phyloP scores from a whole-genome alignment of 441 rosid species.

The Euphorbia schlechtendalii region DNA sequence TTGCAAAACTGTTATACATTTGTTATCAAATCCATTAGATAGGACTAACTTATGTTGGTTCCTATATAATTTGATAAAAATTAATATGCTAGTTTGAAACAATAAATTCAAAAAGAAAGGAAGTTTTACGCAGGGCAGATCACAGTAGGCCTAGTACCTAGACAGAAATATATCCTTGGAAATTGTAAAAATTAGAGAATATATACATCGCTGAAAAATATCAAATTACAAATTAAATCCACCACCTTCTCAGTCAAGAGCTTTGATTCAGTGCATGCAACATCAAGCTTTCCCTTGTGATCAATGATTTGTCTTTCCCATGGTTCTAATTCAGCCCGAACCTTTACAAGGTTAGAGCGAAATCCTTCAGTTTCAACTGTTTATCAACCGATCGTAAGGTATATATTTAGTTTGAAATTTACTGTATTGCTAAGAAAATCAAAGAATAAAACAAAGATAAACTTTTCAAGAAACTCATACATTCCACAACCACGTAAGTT shows the following conservation, averaged over 20 bases:
- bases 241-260: constrained; percentile 77
- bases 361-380: constrained; percentile 80
- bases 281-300: constrained; percentile 88
- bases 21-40: not conserved
- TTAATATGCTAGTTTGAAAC: not conserved
- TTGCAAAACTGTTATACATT: not conserved
- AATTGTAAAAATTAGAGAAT: not conserved
- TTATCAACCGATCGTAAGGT: constrained; percentile 21
- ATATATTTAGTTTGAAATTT: constrained; percentile 8
- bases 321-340: constrained; percentile 85
- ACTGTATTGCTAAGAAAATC: not conserved
- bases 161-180: not conserved
- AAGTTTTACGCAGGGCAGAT: not conserved
- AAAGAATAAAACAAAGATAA: not conserved
- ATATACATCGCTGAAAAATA: not conserved
- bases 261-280: constrained; percentile 71
- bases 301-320: constrained; percentile 84
- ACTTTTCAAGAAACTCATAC: not conserved
- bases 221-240: not conserved
- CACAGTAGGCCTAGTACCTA: not conserved
- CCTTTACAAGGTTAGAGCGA: constrained; percentile 66
- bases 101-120: not conserved
- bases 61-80: not conserved
- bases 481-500: not conserved
- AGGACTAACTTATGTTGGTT: not conserved